Evolutionary conservation across 2,329 filamentous ascomycete species (phyloP).

Genomic region (Fusarium acutatum): DNA sequence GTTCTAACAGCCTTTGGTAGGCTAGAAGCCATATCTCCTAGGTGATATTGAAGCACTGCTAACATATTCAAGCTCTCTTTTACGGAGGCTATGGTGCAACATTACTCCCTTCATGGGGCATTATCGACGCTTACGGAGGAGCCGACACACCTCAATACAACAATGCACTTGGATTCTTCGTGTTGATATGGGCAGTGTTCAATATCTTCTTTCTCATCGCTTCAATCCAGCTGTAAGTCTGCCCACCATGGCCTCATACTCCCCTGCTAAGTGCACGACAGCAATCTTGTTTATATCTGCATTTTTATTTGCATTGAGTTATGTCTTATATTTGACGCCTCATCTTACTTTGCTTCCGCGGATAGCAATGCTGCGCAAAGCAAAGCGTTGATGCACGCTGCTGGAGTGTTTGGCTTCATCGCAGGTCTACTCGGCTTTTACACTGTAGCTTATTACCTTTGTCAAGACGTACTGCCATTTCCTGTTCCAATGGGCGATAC

Average conservation of each 20-base stretch:
- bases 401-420: slow-evolving; percentile 38
- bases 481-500: slow-evolving; percentile 36
- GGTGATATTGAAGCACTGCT: neutral
- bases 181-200: slow-evolving; percentile 41
- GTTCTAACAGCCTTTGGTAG: slow-evolving; percentile 40
- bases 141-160: slow-evolving; percentile 20
- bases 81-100: slow-evolving; percentile 40
- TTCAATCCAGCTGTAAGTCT: slow-evolving; percentile 27
- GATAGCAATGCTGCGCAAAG: slow-evolving; percentile 21
- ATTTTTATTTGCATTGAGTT: slow-evolving; percentile 36
- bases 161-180: slow-evolving; percentile 41
- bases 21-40: neutral
- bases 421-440: slow-evolving; percentile 39
- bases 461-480: slow-evolving; percentile 37
- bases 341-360: slow-evolving; percentile 30
- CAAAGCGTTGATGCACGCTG: slow-evolving; percentile 24
- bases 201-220: slow-evolving; percentile 42
- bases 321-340: slow-evolving; percentile 33
- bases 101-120: slow-evolving; percentile 33
- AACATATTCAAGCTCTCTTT: slow-evolving; percentile 30
- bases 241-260: neutral
- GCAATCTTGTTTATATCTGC: slow-evolving; percentile 36
- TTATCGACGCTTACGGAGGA: slow-evolving; percentile 38
- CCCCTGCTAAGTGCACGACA: slow-evolving; percentile 1
- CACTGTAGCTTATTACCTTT: slow-evolving; percentile 32